Evolutionary conservation across 768 basidiomycete species (phyloP).

Genomic region (Suillus plorans): DNA sequence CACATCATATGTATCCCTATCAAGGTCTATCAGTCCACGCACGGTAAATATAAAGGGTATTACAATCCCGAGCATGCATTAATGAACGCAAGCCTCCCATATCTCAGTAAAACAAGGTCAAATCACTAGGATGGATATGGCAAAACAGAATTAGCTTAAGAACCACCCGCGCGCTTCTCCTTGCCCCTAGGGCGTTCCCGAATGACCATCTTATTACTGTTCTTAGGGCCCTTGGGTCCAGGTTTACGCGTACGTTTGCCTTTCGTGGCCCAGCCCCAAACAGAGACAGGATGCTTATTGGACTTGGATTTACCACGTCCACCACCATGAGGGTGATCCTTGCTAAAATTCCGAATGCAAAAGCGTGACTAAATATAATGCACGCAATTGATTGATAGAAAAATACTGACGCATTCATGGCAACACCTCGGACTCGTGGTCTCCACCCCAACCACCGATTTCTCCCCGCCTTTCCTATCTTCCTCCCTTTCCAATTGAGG

Average conservation of each 20-base stretch:
- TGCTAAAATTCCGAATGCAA: conserved; percentile 39
- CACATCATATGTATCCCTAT: background rate
- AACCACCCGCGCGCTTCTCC: conserved; percentile 37
- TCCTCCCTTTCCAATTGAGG: conserved; percentile 80
- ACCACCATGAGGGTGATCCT: conserved; percentile 95
- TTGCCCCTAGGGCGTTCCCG: conserved; percentile 80
- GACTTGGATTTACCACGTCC: conserved; percentile 98
- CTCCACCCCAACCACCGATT: conserved; percentile 82
- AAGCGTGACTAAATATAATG: background rate
- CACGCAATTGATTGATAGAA: conserved; percentile 5
- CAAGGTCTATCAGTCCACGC: no score
- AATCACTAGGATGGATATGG: background rate
- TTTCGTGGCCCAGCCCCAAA: conserved; percentile 92
- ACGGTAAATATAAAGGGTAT: background rate
- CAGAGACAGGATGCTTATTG: conserved; percentile 88
- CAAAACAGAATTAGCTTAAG: conserved; percentile 9
- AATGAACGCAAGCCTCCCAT: background rate
- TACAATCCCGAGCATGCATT: background rate
- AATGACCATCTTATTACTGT: conserved; percentile 87
- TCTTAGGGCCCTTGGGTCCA: conserved; percentile 87
- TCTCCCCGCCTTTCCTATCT: conserved; percentile 90
- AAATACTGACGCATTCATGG: conserved; percentile 86
- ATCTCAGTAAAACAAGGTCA: background rate
- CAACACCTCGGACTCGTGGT: conserved; percentile 89
- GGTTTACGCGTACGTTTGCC: conserved; percentile 92